Base-by-base conservation (phyloP, 768 basidiomycete species). In the Russula griseocarnosa region DNA sequence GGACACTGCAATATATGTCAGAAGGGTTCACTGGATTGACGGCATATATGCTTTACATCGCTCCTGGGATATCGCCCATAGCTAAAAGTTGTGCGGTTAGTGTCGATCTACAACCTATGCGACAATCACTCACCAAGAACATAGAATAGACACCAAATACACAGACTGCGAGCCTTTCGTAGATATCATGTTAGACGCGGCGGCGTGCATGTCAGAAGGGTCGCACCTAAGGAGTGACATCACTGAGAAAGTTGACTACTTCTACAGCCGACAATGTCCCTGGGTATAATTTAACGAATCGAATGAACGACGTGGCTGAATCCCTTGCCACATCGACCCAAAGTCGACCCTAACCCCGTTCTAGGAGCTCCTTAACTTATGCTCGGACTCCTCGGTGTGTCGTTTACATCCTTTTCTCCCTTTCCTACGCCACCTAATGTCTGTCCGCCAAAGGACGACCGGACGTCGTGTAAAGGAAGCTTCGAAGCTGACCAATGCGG, bases 61-160 rank as follows among this genome's bases (percentile, higher is more conserved):
- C 78, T 98, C 97, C 78, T 99, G 97, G 10, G 93, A 91, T 50
- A 95, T 84, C 13, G 91, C 94, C 93, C 93, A 92, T 55, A 93
- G 74, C 92, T 93, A 67, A 10, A 38, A n/a, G 24, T 57, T 55
- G 30, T 28, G 30, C 50, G 16, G 10, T 26, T 30, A 59, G 55
- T 26, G n/a, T 26, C 34, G 22, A 44, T 46, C 5, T n/a, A 8
- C 6, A 8, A 28, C 9, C 5, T 32, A 22, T 28, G 32, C 38
- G 36, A 58, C 24, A n/a, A 22, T 18, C 30, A 28, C 66, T 61
- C 46, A 69, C 68, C 56, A 69, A 55, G 52, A 69, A 69, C 68
- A 69, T 67, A 16, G 66, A 63, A 62, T 67, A 69, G 8, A 69
- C 66, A 46, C 68, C 68, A 57, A 61, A 9, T 36, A 69, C 68